Base-by-base conservation (phyloP, 306 rosid genomes). In the Benincasa hispida region DNA sequence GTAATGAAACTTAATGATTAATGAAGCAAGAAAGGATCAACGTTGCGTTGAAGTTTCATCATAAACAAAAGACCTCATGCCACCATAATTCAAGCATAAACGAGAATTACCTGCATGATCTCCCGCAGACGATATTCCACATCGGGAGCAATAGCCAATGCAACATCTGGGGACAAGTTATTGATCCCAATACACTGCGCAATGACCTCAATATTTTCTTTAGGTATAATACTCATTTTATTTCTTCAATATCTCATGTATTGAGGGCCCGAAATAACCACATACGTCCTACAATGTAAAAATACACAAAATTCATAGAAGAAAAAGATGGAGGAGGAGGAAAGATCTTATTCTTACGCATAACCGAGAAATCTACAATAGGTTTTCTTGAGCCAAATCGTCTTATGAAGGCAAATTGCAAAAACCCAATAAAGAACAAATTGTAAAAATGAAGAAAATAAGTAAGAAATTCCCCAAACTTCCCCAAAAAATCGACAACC, bases 81-180 rank as follows among this genome's bases (percentile, higher is more conserved):
- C 39, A 12, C 32, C 12, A 25, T 8, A 22, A 10, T 28, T 61
- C 30, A 61, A 61, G 68, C 22, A 28, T 9, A 79, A 68, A 66
- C 41, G 30, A 76, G 14, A 37, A 69, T 18, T 41, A 91, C 98
- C 97, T 90, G 97, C 97, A 94, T 91, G 58, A 94, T 80, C 93
- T 94, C 98, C 6, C 97, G 98, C 72, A 94, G 81, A 9, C 97
- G 96, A 78, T 91, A 91, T 72, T 94, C 98, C n/a, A 91, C 90
- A 82, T 94, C 98, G 32, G 97, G 95, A 60, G 93, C 94, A 48
- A 94, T 91, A 79, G 88, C 90, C 10, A 88, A 86, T 37, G 96
- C 88, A 54, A 88, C 97, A 83, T 94, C 98, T 65, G 94, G 69
- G 27, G 97, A 86, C 79, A 91, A 87, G 77, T 91, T 88, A 83